These are phyloP conservation scores for Gossypium mustelinum DNA, from an alignment of 345 rosid species.

Conservation along the genomic window DNA sequence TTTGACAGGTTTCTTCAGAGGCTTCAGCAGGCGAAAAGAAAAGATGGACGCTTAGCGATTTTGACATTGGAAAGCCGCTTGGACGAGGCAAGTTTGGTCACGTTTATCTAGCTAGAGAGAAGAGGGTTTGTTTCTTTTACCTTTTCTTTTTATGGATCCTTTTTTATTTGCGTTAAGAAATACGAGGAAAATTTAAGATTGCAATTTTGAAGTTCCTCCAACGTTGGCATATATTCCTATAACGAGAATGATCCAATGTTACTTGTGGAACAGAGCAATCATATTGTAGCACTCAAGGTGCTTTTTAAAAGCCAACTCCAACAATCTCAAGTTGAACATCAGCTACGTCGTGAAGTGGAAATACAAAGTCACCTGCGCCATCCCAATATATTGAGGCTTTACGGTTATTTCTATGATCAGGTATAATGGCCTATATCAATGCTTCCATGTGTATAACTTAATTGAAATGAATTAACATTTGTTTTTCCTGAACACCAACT, in stretches of 20 bases:
- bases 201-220: background rate
- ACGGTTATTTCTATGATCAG: slow-evolving; percentile 97
- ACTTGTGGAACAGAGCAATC: slow-evolving; percentile 65
- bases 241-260: background rate
- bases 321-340: slow-evolving; percentile 96
- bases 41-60: slow-evolving; percentile 82
- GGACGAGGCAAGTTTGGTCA: slow-evolving; percentile 97
- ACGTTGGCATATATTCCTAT: background rate
- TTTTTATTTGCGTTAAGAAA: background rate
- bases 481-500: slow-evolving; percentile 1
- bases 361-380: slow-evolving; percentile 94
- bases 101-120: slow-evolving; percentile 89
- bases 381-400: slow-evolving; percentile 82
- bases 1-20: slow-evolving; percentile 54
- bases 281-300: slow-evolving; percentile 88
- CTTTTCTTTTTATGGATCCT: background rate
- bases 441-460: background rate
- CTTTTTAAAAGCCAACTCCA: slow-evolving; percentile 92
- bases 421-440: slow-evolving; percentile 28
- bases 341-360: slow-evolving; percentile 92
- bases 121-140: slow-evolving; percentile 45
- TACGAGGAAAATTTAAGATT: background rate
- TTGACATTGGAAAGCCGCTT: slow-evolving; percentile 92
- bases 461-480: background rate
- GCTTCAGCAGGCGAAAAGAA: slow-evolving; percentile 44